phyloP scores from a whole-genome alignment of 352 stramenopile genomes.

The Phytophthora sp. region DNA sequence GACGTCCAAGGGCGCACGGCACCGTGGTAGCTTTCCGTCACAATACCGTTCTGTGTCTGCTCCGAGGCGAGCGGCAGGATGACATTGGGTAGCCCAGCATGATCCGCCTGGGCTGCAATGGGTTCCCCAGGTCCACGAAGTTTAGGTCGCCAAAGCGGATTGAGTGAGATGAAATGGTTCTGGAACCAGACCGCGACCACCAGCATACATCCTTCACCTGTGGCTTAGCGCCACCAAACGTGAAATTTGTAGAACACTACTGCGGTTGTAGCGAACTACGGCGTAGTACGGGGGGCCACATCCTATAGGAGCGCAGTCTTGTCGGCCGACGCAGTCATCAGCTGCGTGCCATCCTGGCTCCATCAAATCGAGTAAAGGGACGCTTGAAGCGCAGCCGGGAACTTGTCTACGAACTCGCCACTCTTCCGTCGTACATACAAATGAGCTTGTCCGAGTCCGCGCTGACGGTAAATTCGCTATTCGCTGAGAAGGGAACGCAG shows the following conservation, averaged over 20 bases:
- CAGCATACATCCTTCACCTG: constrained; percentile 89
- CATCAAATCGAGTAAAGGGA: constrained; percentile 97
- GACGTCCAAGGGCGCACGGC: constrained; percentile 92
- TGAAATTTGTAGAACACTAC: constrained; percentile 82
- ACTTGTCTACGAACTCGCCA: constrained; percentile 84
- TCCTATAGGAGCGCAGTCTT: constrained; percentile 96
- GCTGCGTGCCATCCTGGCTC: constrained; percentile 87
- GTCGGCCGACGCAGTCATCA: constrained; percentile 96
- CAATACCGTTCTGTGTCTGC: constrained; percentile 64
- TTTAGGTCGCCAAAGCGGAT: constrained; percentile 87
- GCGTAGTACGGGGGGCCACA: constrained; percentile 68
- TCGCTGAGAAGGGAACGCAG: constrained; percentile 93
- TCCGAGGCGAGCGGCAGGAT: constrained; percentile 90
- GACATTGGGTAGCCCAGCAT: constrained; percentile 90
- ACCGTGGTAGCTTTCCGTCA: constrained; percentile 95
- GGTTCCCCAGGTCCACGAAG: constrained; percentile 72
- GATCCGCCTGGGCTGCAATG: constrained; percentile 75
- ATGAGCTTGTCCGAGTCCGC: constrained; percentile 96
- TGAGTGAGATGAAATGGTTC: constrained; percentile 87
- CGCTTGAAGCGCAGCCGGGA: constrained; percentile 82
- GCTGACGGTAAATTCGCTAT: constrained; percentile 91
- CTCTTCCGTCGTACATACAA: constrained; percentile 95
- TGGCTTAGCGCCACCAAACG: constrained; percentile 61
- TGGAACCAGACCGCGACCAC: constrained; percentile 71
- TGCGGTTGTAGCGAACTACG: too few relatives aligned